Base-by-base conservation (phyloP, 2,329 filamentous ascomycete species). In the Trichoderma sp. region DNA sequence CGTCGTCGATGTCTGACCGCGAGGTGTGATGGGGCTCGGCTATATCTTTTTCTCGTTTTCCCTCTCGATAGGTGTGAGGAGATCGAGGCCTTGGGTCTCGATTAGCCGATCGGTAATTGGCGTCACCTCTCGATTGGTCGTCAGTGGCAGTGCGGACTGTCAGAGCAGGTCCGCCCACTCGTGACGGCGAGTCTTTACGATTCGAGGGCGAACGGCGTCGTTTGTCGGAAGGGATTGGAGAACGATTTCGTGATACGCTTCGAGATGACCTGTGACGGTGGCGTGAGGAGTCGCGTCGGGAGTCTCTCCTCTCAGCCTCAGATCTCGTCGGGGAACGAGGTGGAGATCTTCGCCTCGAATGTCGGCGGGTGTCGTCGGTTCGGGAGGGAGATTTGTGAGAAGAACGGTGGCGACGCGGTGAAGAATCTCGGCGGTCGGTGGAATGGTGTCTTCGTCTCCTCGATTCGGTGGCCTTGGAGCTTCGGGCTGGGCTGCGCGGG, bases 1-100 rank as follows among this genome's bases (percentile, higher is more conserved):
- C 84, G 69, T 85, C 83, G 73, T 87, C 84, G 49, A 84, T 77
- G 61, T 84, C 85, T 14, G 85, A 84, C 13, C 83, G 81, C 21
- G 83, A 83, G 21, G 85, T 83, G 56, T 80, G 79, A 58, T 80
- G 74, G 47, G 72, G 74, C 47, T 75, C 78, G 5, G 72, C 60
- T 4, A 74, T 71, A n/a, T 73, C 74, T 62, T 77, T 75, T 78
- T 73, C 73, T 61, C 74, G 73, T 59, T 74, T 75, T 35, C 70
- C 70, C 31, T 79, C 76, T 60, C 74, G 75, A 69, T 75, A 73
- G 16, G 70, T 57, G 47, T 71, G 72, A 40, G 78, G 77, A 59
- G 77, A 79, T 11, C 73, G 73, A 40, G 76, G 74, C 13, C 72
- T 75, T 56, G 60, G 73, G 33, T 72, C 72, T 60, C 73, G 72